Base-by-base conservation (phyloP, 176 grass and related monocot species). In the Neostapfia colusana region DNA sequence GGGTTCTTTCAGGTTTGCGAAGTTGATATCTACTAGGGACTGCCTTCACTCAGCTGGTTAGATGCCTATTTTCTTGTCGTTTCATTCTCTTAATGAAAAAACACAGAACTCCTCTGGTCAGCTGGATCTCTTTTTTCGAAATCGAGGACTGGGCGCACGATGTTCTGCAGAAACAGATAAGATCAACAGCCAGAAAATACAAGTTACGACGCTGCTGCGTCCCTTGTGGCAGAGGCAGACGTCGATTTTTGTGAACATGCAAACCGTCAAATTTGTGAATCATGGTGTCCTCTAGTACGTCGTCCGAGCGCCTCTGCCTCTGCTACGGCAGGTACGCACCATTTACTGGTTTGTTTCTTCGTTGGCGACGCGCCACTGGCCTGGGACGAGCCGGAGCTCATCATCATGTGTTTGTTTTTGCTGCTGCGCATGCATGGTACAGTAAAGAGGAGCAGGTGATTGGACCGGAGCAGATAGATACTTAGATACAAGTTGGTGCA, bases 351-450 rank as follows among this genome's bases (percentile, higher is more conserved):
- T 24, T 56, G 53, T 56, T n/a, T 24, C 18, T 53, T 51, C 15
- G 64, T 57, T 28, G 42, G 31, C 7, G 13, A 7, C 56, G 45
- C 21, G 45, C 57, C 51, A 56, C 17, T 63, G 40, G 55, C 8
- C 57, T 7, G 1, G 79, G 49, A 51, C 17, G 20, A 2, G 11
- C 44, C 48, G 15, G 49, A 70, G 23, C 12, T 84, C 12, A 62
- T 83, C 73, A 70, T 70, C 27, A 62, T 62, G 13, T 62, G 20
- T 34, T 36, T 68, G 12, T 18, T 84, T 50, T 77, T 39, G 26
- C 48, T 58, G 11, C 25, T 82, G 34, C 73, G 64, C 79, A 17
- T 10, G 24, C 68, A 21, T 6, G 18, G 31, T 81, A 41, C 57
- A 70, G 3, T 14, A 48, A 0, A 48, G 14, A 4, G 4, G 15